Base-by-base conservation (phyloP, 768 basidiomycete species). In the Lactarius quietus region DNA sequence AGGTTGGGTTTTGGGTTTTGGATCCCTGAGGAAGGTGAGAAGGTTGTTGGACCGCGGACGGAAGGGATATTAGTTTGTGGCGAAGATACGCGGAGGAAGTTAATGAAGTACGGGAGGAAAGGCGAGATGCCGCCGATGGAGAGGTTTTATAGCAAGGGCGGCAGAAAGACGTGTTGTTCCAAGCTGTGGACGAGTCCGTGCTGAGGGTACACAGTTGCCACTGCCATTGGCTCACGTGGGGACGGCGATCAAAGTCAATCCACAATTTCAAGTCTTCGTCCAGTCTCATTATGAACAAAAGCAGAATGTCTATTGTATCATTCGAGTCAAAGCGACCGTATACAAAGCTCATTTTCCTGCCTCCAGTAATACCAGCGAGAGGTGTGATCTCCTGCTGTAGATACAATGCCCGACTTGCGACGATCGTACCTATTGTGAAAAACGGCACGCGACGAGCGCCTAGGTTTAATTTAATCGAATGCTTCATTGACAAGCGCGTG, bases 41-140 rank as follows among this genome's bases (percentile, higher is more conserved):
- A 51, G 14, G 26, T 15, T 26, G 26, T 28, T 15, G 14, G 26
- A 26, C 6, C 48, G 12, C 23, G 23, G 48, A 51, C 48, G 26
- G 48, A 33, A 28, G 33, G 18, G n/a, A n/a, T 28, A 38, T 48
- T 59, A 17, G 33, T 38, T 60, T 64, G 63, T 64, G 63, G 63
- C 63, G 63, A 36, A 29, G 39, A 14, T n/a, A 17, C 26, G 63
- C 39, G 41, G 41, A 41, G 52, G 53, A 55, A 53, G 33, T 9
- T 36, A 29, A 29, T 39, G 38, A 41, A 3, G 20, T 39, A 38
- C n/a, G 33, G 15, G 8, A 48, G 3, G 20, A 20, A 36, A 3
- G 26, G 10, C 38, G 52, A 20, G 20, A 26, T 15, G 51, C 35
- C n/a, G 23, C 36, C 9, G 31, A 35, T 3, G 31, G 17, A 9